Evolutionary conservation across 2,329 filamentous ascomycete genomes (phyloP).

Genomic region (Chaetomiaceae sp.): DNA sequence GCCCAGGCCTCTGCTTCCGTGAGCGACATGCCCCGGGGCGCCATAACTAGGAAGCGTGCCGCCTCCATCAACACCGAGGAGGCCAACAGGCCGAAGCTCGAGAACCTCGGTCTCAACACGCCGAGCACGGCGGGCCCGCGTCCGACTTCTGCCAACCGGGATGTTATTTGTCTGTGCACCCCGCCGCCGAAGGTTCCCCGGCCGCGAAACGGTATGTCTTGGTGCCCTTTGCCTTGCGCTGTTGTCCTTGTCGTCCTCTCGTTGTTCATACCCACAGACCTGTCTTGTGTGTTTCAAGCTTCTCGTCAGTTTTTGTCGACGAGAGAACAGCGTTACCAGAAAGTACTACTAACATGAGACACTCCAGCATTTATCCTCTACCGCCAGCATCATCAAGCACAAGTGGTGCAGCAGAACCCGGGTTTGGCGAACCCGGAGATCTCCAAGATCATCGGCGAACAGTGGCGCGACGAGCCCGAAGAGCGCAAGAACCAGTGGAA

Average conservation of each 20-base stretch:
- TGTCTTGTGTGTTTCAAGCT: too few species aligned
- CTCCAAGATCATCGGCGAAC: constrained; percentile 91
- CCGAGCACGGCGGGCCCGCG: constrained; percentile 24
- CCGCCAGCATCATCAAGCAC: constrained; percentile 83
- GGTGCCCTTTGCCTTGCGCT: neutral
- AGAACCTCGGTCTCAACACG: constrained; percentile 32
- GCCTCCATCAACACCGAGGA: constrained; percentile 41
- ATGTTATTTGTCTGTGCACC: constrained; percentile 51
- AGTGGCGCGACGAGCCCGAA: constrained; percentile 75
- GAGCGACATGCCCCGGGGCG: constrained; percentile 16
- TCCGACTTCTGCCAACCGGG: constrained; percentile 20
- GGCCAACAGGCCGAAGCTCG: constrained; percentile 34
- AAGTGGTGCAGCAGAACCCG: constrained; percentile 76
- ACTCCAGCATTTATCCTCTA: constrained; percentile 88
- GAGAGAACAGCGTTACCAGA: neutral
- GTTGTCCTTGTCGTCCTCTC: constrained; percentile 1
- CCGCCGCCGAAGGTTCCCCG: constrained; percentile 52
- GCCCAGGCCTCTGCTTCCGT: neutral
- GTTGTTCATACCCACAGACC: too few species aligned
- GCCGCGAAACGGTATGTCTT: constrained; percentile 51
- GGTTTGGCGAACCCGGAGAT: constrained; percentile 91
- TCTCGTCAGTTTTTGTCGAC: neutral
- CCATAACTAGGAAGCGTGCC: constrained; percentile 37
- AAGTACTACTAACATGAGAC: constrained; percentile 22
- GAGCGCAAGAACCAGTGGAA: constrained; percentile 83